phyloP scores from a whole-genome alignment of 345 rosid genomes.

The Isatis tinctoria region DNA sequence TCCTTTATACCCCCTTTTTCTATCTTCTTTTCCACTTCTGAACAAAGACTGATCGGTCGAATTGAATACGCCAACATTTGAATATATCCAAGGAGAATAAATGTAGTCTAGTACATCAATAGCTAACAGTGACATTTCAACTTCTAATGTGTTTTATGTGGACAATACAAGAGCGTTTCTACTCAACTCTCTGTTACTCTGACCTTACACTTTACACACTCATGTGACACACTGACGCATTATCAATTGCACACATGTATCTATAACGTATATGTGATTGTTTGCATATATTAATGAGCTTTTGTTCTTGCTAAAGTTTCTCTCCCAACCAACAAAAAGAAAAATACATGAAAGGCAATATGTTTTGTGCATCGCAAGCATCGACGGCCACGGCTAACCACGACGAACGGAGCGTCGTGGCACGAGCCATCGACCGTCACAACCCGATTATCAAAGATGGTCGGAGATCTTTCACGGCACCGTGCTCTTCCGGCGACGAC shows the following conservation, averaged over 20 bases:
- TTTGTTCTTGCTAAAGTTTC: slow-evolving; percentile 9
- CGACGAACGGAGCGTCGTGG: slow-evolving; percentile 1
- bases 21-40: not conserved
- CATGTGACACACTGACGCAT: slow-evolving; percentile 36
- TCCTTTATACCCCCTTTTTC: not conserved
- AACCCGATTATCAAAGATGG: slow-evolving; percentile 75
- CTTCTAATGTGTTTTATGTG: slow-evolving; percentile 21
- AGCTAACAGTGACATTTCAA: slow-evolving; percentile 34
- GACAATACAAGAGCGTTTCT: slow-evolving; percentile 23
- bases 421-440: slow-evolving; percentile 56
- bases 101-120: slow-evolving; percentile 28
- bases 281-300: slow-evolving; percentile 9
- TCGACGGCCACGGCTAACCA: slow-evolving; percentile 56
- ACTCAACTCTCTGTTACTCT: slow-evolving; percentile 28
- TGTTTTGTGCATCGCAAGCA: slow-evolving; percentile 86
- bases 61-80: slow-evolving; percentile 15
- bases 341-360: slow-evolving; percentile 31
- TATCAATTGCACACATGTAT: not conserved
- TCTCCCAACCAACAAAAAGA: not conserved
- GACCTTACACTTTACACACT: slow-evolving; percentile 28
- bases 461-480: slow-evolving; percentile 42
- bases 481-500: slow-evolving; percentile 26
- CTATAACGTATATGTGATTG: not conserved
- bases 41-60: slow-evolving; percentile 23
- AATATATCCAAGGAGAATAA: slow-evolving; percentile 27